A percentile compares a stretch with the other conserved stretches of the same genome.
These are phyloP conservation scores for Mallotus repandus DNA, from an alignment of 441 rosid species.

Conservation along the genomic window DNA sequence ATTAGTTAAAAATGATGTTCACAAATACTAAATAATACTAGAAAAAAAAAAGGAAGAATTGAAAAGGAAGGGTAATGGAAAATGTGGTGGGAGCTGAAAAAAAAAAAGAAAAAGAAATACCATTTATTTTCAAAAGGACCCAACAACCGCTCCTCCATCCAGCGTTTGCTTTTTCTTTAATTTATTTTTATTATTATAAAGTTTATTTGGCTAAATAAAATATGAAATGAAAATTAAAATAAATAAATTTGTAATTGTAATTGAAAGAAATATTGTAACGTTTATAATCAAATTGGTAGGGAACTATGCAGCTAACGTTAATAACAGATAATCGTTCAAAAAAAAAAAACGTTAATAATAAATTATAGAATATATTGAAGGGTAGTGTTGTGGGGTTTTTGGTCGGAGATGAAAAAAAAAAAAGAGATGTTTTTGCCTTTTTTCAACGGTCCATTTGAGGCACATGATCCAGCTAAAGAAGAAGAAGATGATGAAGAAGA, in stretches of 20 bases:
- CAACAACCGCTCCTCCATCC: conserved; percentile 17
- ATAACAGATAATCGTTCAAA: too few relatives aligned
- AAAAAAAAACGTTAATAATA: background rate
- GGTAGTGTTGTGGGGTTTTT: background rate
- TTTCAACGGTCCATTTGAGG: conserved; percentile 6
- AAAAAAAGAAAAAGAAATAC: background rate
- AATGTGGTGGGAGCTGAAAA: background rate
- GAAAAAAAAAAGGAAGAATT: background rate
- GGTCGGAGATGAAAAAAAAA: background rate
- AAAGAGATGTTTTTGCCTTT: background rate
- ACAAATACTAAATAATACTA: too few relatives aligned
- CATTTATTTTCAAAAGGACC: conserved; percentile 3
- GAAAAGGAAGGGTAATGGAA: background rate
- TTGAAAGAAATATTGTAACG: too few relatives aligned
- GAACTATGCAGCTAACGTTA: background rate
- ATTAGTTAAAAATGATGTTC: too few relatives aligned
- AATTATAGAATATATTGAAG: background rate
- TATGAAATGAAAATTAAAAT: too few relatives aligned
- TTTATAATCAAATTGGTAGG: background rate
- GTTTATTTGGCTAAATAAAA: background rate
- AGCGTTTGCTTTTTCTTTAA: background rate
- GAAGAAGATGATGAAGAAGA: too few relatives aligned
- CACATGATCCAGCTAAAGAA: too few relatives aligned
- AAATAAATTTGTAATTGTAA: too few relatives aligned
- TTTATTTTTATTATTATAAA: background rate